phyloP scores from a whole-genome alignment of 805 yeast species.

The Yarrowia alimentaria region DNA sequence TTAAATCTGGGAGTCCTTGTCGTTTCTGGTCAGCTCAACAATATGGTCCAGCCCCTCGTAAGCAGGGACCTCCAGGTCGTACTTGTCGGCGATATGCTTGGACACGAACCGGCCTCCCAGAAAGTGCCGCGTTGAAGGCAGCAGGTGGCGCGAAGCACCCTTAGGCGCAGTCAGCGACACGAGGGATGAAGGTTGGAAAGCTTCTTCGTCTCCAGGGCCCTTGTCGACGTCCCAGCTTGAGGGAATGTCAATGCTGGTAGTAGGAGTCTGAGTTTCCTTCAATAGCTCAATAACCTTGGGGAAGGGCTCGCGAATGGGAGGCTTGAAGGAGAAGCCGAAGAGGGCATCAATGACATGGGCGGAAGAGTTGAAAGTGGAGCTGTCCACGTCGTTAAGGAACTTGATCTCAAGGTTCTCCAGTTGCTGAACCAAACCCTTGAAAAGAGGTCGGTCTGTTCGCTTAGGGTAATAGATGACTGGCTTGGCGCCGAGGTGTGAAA shows the following conservation, averaged over 20 bases:
- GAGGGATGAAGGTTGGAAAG: constrained; percentile 61
- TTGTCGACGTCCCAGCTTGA: constrained; percentile 96
- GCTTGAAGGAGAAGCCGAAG: constrained; percentile 91
- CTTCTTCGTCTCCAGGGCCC: constrained; percentile 58
- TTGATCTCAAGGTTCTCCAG: constrained; percentile 61
- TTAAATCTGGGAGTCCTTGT: constrained; percentile 18
- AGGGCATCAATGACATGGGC: constrained; percentile 71
- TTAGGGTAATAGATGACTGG: constrained; percentile 84
- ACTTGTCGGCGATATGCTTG: constrained; percentile 62
- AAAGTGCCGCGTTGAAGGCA: constrained; percentile 54
- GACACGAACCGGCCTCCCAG: constrained; percentile 89
- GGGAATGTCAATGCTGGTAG: constrained; percentile 85
- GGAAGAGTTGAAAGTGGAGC: constrained; percentile 40
- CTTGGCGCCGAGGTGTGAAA: constrained; percentile 71
- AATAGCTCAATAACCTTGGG: constrained; percentile 48
- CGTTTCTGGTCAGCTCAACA: constrained; percentile 35
- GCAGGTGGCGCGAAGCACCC: constrained; percentile 65
- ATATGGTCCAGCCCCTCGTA: constrained; percentile 61
- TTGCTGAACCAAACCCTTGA: constrained; percentile 62
- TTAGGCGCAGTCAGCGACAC: constrained; percentile 93
- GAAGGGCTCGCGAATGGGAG: constrained; percentile 83
- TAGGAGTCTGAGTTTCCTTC: constrained; percentile 48
- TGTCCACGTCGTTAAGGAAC: constrained; percentile 45
- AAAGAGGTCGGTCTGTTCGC: constrained; percentile 53
- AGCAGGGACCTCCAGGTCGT: constrained; percentile 64